Base-by-base conservation (phyloP, 208 protist genomes). In the Acanthamoeba sp. region DNA sequence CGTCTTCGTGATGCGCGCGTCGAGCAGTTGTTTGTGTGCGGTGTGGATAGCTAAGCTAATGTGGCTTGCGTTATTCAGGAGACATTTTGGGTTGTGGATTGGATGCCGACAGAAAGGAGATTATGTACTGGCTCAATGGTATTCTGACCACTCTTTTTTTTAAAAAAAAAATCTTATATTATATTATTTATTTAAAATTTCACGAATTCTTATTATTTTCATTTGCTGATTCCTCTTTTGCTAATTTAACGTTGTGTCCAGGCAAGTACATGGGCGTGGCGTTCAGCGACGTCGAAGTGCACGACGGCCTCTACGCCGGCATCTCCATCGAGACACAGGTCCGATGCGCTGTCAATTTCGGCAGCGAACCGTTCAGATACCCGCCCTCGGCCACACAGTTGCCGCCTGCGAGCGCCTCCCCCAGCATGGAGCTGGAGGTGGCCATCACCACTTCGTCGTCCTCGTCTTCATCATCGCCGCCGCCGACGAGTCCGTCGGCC, bases 111-210 rank as follows among this genome's bases (percentile, higher is more conserved):
- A 34, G 52, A 36, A 40, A 38, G n/a, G 52, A 90, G 29, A 90
- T 90, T 27, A 90, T 90, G 82, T 90, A 90, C 52, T 90, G 82
- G 82, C 82, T 90, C 34, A 90, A 90, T 27, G 82, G 69, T 80
- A 80, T 34, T 6, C 52, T 24, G 52, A 59, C 52, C 20, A 24
- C 10, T 59, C 52, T 24, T 59, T 24, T 24, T 59, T 59, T 59
- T 20, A 59, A 59, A 59, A 69, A 69, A 7, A 7, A 69, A 34
- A 69, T 9, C 69, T 18, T 45, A 42, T 10, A 80, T 42, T 32
- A 6, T 45, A 48, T 80, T n/a, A 7, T 5, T 48, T 80, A 42
- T 80, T 80, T n/a, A n/a, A n/a, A n/a, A n/a, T n/a, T n/a, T n/a
- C n/a, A n/a, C n/a, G n/a, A n/a, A n/a, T n/a, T n/a, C 10, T 71